Conservation (phyloP, 2,329 filamentous ascomycete species). For the Sarocladium oryzae region DNA sequence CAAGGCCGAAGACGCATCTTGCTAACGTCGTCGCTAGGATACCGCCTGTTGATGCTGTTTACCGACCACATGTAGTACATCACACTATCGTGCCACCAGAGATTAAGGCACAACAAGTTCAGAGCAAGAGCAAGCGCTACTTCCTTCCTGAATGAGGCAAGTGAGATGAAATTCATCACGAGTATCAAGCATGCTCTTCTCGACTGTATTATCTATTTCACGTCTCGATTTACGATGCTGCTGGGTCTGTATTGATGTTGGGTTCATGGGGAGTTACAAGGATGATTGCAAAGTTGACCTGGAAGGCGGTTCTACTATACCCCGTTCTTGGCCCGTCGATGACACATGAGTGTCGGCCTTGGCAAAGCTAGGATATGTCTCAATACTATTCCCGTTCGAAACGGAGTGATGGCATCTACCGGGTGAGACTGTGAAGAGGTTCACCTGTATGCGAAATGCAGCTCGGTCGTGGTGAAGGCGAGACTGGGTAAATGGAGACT, state of each 20-base stretch:
- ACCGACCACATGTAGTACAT: constrained; percentile 88
- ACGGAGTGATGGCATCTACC: no score
- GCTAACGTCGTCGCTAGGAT: constrained; percentile 43
- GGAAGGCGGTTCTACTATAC: constrained; percentile 4
- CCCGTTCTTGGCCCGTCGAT: background rate
- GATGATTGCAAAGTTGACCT: background rate
- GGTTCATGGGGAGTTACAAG: background rate
- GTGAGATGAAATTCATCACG: background rate
- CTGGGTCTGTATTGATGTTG: no score
- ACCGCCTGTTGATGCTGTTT: constrained; percentile 83
- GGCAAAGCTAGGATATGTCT: background rate
- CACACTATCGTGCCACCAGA: constrained; percentile 69
- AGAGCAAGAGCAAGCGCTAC: constrained; percentile 63
- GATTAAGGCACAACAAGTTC: constrained; percentile 60
- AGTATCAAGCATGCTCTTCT: background rate
- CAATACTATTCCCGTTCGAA: background rate
- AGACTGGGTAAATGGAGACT: no score
- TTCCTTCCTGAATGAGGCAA: constrained; percentile 55
- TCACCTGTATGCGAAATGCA: no score
- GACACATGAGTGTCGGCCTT: background rate
- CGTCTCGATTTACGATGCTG: no score
- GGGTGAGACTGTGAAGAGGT: no score
- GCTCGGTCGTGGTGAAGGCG: no score
- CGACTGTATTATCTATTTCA: background rate
- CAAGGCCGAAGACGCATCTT: constrained; percentile 12